Percentiles rank a stretch among this genome's conserved stretches.
These are phyloP conservation scores for Myochromella boudieri DNA, from an alignment of 768 basidiomycete genomes.

Conservation along the genomic window DNA sequence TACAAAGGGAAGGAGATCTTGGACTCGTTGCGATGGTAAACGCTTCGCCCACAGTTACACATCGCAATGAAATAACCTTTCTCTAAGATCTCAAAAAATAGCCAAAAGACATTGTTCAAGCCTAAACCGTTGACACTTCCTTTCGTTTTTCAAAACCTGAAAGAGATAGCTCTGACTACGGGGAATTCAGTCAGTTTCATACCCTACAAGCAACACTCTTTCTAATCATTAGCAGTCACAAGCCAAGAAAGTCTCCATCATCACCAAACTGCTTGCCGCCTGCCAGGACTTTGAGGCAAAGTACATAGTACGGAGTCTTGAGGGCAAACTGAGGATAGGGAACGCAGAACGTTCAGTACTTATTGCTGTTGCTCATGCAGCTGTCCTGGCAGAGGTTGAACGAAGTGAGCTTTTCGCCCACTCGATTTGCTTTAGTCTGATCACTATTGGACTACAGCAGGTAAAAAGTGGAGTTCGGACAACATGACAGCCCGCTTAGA, in stretches of 20 bases:
- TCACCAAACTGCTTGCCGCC: slow-evolving; percentile 90
- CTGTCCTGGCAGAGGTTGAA: slow-evolving; percentile 79
- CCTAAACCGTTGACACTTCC: slow-evolving; percentile 88
- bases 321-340: slow-evolving; percentile 96
- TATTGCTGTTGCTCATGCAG: slow-evolving; percentile 90
- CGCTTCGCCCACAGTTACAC: slow-evolving; percentile 3
- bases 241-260: slow-evolving; percentile 91
- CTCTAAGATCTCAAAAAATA: slow-evolving; percentile 86
- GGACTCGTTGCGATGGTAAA: slow-evolving; percentile 94
- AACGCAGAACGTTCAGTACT: slow-evolving; percentile 96
- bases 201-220: neutral
- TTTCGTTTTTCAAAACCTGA: slow-evolving; percentile 85
- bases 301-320: slow-evolving; percentile 92
- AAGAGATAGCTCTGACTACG: slow-evolving; percentile 83
- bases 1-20: slow-evolving; percentile 94
- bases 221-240: slow-evolving; percentile 65
- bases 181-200: slow-evolving; percentile 67
- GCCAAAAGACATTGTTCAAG: slow-evolving; percentile 92
- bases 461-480: slow-evolving; percentile 75
- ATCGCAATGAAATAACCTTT: neutral
- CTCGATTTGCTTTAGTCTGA: slow-evolving; percentile 3
- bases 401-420: slow-evolving; percentile 19
- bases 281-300: slow-evolving; percentile 94
- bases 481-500: slow-evolving; percentile 72
- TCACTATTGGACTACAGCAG: slow-evolving; percentile 38